Percentiles rank a stretch among this genome's conserved stretches.
phyloP scores from a whole-genome alignment of 1,284 basidiomycete species.

The Irpex sp. region DNA sequence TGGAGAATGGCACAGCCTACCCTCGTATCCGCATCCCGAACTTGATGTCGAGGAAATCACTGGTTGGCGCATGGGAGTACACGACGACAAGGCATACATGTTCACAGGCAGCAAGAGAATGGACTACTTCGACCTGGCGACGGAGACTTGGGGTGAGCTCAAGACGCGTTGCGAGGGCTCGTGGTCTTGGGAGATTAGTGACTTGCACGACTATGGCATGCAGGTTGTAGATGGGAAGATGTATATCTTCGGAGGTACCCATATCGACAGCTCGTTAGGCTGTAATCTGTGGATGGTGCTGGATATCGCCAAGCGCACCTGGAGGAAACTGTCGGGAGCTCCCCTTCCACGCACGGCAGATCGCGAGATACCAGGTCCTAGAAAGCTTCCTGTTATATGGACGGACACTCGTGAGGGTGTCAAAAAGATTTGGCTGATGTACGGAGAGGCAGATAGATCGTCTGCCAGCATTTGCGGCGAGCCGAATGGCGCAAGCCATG shows the following conservation, averaged over 20 bases:
- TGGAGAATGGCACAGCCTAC: conserved; percentile 27
- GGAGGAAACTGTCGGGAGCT: conserved; percentile 18
- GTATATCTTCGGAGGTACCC: conserved; percentile 24
- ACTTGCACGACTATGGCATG: conserved; percentile 23
- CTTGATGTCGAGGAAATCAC: conserved; percentile 11
- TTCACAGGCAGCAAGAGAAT: conserved; percentile 23
- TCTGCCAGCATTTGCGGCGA: conserved; percentile 19
- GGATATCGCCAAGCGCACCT: conserved; percentile 18
- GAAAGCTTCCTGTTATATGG: conserved; percentile 29
- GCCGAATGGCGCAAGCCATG: conserved; percentile 20
- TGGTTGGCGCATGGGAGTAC: conserved; percentile 24
- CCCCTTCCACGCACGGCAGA: neutral
- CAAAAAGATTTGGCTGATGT: conserved; percentile 29
- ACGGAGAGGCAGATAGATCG: conserved; percentile 31
- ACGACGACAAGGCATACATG: conserved; percentile 29
- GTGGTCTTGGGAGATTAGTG: conserved; percentile 23
- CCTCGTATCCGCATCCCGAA: conserved; percentile 22
- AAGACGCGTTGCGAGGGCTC: conserved; percentile 23
- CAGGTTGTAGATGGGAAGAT: conserved; percentile 21
- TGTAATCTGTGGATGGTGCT: conserved; percentile 21
- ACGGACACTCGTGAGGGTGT: conserved; percentile 14
- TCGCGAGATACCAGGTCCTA: conserved; percentile 21
- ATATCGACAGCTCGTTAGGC: conserved; percentile 14
- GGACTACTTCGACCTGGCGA: conserved; percentile 31
- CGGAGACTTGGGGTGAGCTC: conserved; percentile 23